Conservation (phyloP, 2,329 filamentous ascomycete species). For the Diplodia corticola region DNA sequence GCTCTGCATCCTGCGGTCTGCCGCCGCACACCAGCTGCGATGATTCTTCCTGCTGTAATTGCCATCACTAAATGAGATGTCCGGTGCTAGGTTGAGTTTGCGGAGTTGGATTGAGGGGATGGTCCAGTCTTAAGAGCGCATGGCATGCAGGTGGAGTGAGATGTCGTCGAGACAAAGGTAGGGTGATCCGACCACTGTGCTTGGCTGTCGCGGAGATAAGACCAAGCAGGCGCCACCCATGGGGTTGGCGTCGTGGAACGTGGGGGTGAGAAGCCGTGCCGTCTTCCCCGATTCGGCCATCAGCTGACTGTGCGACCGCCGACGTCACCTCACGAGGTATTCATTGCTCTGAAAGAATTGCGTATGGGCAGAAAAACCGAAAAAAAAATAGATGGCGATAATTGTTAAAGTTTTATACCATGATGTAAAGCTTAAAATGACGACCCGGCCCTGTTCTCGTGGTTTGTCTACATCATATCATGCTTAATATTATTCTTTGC, state of each 20-base stretch:
- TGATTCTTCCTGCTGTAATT: neutral
- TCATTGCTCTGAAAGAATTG: neutral
- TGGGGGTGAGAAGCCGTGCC: constrained; percentile 10
- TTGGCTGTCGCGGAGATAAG: neutral
- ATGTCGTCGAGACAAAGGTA: neutral
- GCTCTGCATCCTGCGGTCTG: neutral
- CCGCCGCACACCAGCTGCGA: neutral
- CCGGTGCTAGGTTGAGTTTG: neutral
- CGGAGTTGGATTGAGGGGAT: neutral
- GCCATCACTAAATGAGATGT: neutral
- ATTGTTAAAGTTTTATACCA: no score
- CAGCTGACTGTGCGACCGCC: neutral
- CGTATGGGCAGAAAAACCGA: no score
- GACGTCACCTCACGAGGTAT: neutral
- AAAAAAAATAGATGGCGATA: no score
- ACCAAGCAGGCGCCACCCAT: neutral
- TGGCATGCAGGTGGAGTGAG: constrained; percentile 10
- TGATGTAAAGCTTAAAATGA: no score
- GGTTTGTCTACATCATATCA: no score
- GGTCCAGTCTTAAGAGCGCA: neutral
- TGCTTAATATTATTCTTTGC: no score
- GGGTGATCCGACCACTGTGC: constrained; percentile 3
- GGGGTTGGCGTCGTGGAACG: constrained; percentile 10
- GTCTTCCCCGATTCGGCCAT: neutral
- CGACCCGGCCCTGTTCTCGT: no score